Evolutionary conservation across 768 basidiomycete species (phyloP).

Genomic region (Calocybe gangraenosa): DNA sequence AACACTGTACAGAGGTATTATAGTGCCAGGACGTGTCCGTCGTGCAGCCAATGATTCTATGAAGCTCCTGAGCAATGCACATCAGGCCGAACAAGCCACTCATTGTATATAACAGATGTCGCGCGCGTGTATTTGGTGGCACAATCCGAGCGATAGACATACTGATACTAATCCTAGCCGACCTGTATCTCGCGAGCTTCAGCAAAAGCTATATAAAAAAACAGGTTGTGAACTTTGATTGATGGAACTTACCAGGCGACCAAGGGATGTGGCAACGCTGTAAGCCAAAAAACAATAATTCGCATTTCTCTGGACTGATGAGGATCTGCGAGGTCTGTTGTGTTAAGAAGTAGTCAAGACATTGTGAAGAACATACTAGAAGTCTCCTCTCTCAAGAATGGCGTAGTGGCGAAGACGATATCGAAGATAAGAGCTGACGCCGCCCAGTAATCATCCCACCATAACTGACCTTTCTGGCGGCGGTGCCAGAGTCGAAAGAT

Average conservation of each 20-base stretch:
- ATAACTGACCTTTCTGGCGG: slow-evolving; percentile 13
- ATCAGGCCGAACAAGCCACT: not conserved
- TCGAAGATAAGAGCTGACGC: slow-evolving; percentile 8
- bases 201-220: not conserved
- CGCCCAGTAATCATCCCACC: slow-evolving; percentile 23
- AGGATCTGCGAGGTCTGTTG: slow-evolving; percentile 2
- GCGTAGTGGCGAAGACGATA: slow-evolving; percentile 1
- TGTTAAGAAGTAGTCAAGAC: no score
- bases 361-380: not conserved
- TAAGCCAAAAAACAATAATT: slow-evolving; percentile 13
- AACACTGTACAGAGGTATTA: not conserved
- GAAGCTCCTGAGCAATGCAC: not conserved
- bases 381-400: slow-evolving; percentile 11
- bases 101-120: not conserved
- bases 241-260: slow-evolving; percentile 12
- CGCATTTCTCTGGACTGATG: slow-evolving; percentile 1
- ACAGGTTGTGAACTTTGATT: no score
- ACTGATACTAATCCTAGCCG: slow-evolving; percentile 10
- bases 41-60: not conserved
- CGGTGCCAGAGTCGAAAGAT: slow-evolving; percentile 16
- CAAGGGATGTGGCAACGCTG: slow-evolving; percentile 1
- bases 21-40: not conserved
- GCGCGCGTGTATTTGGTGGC: not conserved
- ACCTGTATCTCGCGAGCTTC: slow-evolving; percentile 3
- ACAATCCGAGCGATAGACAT: not conserved